These are phyloP conservation scores for Ophiostoma pallidulum DNA, from an alignment of 2,329 filamentous ascomycete genomes.

Conservation along the genomic window DNA sequence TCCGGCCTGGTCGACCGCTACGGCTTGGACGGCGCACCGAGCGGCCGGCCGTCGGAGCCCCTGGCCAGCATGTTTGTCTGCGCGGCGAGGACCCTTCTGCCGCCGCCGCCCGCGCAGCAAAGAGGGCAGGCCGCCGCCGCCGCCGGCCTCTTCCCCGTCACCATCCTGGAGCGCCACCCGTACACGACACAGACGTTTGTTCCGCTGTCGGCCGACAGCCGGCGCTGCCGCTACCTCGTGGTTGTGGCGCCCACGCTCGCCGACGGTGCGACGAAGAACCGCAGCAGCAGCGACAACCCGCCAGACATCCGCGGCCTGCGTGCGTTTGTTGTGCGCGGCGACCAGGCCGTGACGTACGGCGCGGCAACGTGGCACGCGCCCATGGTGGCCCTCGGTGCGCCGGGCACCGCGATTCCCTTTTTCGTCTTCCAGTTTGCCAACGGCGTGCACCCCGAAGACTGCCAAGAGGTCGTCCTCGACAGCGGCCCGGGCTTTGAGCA, in stretches of 20 bases:
- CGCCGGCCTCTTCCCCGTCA: constrained; percentile 49
- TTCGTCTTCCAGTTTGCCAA: constrained; percentile 85
- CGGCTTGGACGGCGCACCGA: constrained; percentile 43
- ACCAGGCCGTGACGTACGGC: constrained; percentile 84
- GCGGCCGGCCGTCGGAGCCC: constrained; percentile 44
- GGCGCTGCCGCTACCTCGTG: constrained; percentile 56
- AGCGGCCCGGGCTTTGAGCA: background rate
- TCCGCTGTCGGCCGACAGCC: constrained; percentile 51
- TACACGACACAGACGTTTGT: constrained; percentile 92
- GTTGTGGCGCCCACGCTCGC: constrained; percentile 72
- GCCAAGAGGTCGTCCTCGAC: constrained; percentile 60
- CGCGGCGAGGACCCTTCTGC: constrained; percentile 44
- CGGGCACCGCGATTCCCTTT: constrained; percentile 61
- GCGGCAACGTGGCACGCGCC: constrained; percentile 93
- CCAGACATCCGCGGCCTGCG: constrained; percentile 62
- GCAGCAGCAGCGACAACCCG: constrained; percentile 34
- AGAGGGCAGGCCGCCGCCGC: background rate
- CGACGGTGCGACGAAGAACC: too few species aligned
- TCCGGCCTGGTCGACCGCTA: constrained; percentile 68
- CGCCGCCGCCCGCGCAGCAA: too few species aligned
- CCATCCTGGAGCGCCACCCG: constrained; percentile 80
- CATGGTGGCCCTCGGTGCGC: constrained; percentile 72
- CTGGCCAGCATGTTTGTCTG: constrained; percentile 88
- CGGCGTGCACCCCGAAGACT: constrained; percentile 73
- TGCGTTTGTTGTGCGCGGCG: constrained; percentile 69